These are phyloP conservation scores for Rhodosporidiobolus sp. DNA, from an alignment of 768 basidiomycete species.

Conservation along the genomic window DNA sequence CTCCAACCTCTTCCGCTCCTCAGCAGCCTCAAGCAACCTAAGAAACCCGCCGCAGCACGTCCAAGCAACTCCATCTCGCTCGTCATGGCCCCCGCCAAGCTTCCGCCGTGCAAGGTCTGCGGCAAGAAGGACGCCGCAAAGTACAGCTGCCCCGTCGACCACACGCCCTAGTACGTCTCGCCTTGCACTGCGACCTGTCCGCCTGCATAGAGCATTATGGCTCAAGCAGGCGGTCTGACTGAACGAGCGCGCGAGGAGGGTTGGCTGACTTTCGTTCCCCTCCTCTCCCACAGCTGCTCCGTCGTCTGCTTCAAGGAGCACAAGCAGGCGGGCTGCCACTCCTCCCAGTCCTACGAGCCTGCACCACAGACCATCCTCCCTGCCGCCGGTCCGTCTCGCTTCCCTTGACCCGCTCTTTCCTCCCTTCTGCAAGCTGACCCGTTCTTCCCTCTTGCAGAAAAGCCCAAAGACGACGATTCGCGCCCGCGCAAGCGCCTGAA, in stretches of 20 bases:
- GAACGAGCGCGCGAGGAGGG: no score
- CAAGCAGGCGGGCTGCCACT: constrained; percentile 25
- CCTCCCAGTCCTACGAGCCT: constrained; percentile 11
- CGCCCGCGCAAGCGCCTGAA: constrained; percentile 35
- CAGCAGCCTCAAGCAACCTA: neutral
- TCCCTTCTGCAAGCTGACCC: neutral
- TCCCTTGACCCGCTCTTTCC: neutral
- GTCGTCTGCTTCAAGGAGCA: constrained; percentile 33
- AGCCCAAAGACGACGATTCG: constrained; percentile 6
- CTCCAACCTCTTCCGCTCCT: neutral
- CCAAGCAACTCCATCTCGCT: no score
- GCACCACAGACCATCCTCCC: neutral
- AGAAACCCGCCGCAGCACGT: no score
- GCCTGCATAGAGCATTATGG: neutral
- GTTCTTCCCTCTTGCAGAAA: neutral
- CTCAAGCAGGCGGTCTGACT: neutral
- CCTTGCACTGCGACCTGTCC: neutral
- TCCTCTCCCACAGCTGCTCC: constrained; percentile 11
- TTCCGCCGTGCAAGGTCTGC: constrained; percentile 31
- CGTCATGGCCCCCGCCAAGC: constrained; percentile 26
- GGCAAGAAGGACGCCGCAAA: constrained; percentile 14
- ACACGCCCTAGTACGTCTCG: constrained; percentile 20
- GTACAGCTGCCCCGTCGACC: constrained; percentile 31
- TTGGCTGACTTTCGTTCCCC: neutral
- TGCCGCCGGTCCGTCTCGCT: neutral